These are phyloP conservation scores for Ceratocystis albifundus DNA, from an alignment of 2,329 filamentous ascomycete species.

Conservation along the genomic window DNA sequence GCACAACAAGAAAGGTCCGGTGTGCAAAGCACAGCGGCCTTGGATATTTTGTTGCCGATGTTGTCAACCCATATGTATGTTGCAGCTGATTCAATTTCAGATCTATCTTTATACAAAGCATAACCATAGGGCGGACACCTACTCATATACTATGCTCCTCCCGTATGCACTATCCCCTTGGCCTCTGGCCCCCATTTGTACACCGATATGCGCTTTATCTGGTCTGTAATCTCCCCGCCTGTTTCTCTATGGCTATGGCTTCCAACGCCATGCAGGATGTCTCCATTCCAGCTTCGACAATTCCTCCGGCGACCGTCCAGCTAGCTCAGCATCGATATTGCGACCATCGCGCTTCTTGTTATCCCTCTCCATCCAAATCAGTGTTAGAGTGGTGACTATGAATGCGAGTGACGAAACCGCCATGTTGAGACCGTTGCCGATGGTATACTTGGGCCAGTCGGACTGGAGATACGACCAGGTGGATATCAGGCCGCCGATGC, in stretches of 20 bases:
- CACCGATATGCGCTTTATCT: too few species aligned
- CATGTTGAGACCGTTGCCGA: conserved; percentile 60
- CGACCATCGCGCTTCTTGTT: conserved; percentile 48
- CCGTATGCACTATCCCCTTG: neutral
- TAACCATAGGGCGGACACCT: neutral
- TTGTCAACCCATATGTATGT: neutral
- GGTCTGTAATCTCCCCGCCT: neutral
- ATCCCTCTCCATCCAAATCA: conserved; percentile 51
- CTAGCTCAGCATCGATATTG: conserved; percentile 46
- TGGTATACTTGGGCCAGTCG: conserved; percentile 53
- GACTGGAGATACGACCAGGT: conserved; percentile 54
- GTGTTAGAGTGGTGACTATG: conserved; percentile 37
- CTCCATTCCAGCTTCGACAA: conserved; percentile 54
- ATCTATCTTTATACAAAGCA: neutral
- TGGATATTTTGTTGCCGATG: neutral
- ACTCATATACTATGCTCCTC: neutral
- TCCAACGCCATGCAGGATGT: conserved; percentile 57
- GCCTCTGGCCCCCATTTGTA: too few species aligned
- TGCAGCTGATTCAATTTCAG: neutral
- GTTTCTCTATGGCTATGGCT: conserved; percentile 25
- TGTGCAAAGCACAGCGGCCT: neutral
- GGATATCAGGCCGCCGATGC: conserved; percentile 49
- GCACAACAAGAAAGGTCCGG: neutral
- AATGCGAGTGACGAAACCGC: conserved; percentile 48
- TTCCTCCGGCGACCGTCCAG: conserved; percentile 42